These are phyloP conservation scores for Epichloe aotearoae DNA, from an alignment of 2,329 filamentous ascomycete species.

Conservation along the genomic window DNA sequence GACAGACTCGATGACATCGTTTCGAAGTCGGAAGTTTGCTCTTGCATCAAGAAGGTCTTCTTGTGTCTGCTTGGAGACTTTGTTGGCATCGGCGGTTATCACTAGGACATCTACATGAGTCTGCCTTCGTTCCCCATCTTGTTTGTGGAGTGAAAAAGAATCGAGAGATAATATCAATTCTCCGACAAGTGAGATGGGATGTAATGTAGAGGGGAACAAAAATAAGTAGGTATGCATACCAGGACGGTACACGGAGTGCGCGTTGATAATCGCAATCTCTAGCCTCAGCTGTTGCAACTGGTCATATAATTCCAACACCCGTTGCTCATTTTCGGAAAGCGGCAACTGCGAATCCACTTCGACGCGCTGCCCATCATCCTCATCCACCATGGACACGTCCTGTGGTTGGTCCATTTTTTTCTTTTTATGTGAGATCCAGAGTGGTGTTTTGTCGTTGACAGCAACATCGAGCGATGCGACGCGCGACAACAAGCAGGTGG, in stretches of 20 bases:
- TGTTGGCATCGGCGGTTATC: conserved; percentile 22
- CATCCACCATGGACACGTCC: conserved; percentile 16
- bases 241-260: conserved; percentile 25
- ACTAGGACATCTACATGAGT: background rate
- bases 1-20: conserved; percentile 54
- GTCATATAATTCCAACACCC: conserved; percentile 57
- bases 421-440: background rate
- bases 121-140: background rate
- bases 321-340: conserved; percentile 53
- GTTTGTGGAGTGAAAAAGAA: background rate
- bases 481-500: background rate
- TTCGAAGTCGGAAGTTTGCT: conserved; percentile 55
- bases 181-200: background rate
- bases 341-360: conserved; percentile 30
- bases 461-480: background rate
- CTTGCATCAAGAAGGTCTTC: conserved; percentile 56
- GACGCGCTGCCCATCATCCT: conserved; percentile 6
- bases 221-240: conserved; percentile 15
- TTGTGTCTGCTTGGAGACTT: conserved; percentile 44
- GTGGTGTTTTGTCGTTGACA: background rate
- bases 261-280: conserved; percentile 53
- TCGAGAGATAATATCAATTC: background rate
- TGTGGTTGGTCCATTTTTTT: conserved; percentile 1
- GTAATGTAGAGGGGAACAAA: too few relatives aligned
- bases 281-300: conserved; percentile 57